A percentile compares a stretch with the other conserved stretches of the same genome.
Conservation (phyloP, 23 red algal genomes). For the Cyanidiococcus yangmingshanensis region DNA sequence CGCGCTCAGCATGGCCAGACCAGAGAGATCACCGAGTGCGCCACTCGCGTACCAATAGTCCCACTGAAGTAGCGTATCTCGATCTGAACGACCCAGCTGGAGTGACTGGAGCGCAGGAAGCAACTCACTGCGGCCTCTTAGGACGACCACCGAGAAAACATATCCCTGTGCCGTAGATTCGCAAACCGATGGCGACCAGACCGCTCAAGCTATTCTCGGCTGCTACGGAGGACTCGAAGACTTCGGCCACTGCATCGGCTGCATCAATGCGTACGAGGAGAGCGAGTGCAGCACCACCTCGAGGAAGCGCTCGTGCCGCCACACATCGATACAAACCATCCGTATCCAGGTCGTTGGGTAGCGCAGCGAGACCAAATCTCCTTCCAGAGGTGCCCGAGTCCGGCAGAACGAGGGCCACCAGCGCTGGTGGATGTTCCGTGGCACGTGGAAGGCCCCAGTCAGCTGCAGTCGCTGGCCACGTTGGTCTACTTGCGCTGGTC, state of each 20-base stretch:
- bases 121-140: slow-evolving; percentile 37
- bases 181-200: not conserved
- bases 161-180: slow-evolving; percentile 3
- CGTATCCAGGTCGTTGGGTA: not conserved
- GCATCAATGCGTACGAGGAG: slow-evolving; percentile 10
- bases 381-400: not conserved
- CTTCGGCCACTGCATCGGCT: slow-evolving; percentile 10
- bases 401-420: slow-evolving; percentile 2
- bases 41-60: slow-evolving; percentile 59
- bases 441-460: slow-evolving; percentile 4
- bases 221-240: slow-evolving; percentile 9
- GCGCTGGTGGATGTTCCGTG: not conserved
- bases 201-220: slow-evolving; percentile 8
- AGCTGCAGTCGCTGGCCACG: not conserved
- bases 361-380: slow-evolving; percentile 4
- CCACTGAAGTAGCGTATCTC: slow-evolving; percentile 71
- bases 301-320: slow-evolving; percentile 4
- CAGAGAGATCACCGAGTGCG: slow-evolving; percentile 35
- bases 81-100: slow-evolving; percentile 49
- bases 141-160: slow-evolving; percentile 5
- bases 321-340: slow-evolving; percentile 10
- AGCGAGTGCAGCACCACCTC: not conserved
- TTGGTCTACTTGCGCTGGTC: not conserved
- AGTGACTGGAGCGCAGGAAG: slow-evolving; percentile 34
- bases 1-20: slow-evolving; percentile 1